These are phyloP conservation scores for Fusarium albidum DNA, from an alignment of 2,329 filamentous ascomycete species.

Conservation along the genomic window DNA sequence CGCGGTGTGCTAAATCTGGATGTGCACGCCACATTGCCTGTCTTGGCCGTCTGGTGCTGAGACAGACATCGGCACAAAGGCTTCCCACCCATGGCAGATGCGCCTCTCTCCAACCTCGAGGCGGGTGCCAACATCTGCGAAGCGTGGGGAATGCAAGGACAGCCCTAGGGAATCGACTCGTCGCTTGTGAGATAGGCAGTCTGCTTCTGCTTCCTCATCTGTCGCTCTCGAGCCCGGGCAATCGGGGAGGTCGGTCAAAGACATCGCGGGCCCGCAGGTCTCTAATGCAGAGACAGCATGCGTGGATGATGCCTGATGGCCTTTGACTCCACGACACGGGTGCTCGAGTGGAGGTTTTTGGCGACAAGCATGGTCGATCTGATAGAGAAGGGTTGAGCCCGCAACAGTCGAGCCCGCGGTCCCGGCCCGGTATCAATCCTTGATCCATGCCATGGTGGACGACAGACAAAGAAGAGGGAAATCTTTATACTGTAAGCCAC, in stretches of 20 bases:
- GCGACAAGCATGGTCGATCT: slow-evolving; percentile 8
- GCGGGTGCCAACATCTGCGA: not conserved
- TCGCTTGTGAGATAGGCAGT: not conserved
- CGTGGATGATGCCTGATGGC: slow-evolving; percentile 10
- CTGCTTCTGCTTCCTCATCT: slow-evolving; percentile 1
- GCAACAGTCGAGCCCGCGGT: slow-evolving; percentile 6
- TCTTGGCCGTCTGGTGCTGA: slow-evolving; percentile 29
- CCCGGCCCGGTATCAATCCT: slow-evolving; percentile 5
- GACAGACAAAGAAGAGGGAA: slow-evolving; percentile 4
- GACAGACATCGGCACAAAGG: slow-evolving; percentile 31
- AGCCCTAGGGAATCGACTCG: slow-evolving; percentile 1
- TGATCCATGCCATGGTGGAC: slow-evolving; percentile 5
- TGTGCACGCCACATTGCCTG: slow-evolving; percentile 27
- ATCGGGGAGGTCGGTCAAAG: slow-evolving; percentile 1
- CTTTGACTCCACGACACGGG: not conserved
- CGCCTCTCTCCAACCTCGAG: not conserved
- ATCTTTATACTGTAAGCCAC: not conserved
- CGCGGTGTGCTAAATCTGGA: slow-evolving; percentile 22
- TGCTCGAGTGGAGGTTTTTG: slow-evolving; percentile 2
- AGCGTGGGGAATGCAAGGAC: slow-evolving; percentile 1
- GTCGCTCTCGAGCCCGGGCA: not conserved
- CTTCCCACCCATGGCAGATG: slow-evolving; percentile 3
- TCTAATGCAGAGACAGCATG: not conserved
- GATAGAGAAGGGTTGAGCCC: slow-evolving; percentile 16
- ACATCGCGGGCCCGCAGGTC: not conserved